Conservation (phyloP, 202 grass and related monocot genomes). For the Carex arenaria region DNA sequence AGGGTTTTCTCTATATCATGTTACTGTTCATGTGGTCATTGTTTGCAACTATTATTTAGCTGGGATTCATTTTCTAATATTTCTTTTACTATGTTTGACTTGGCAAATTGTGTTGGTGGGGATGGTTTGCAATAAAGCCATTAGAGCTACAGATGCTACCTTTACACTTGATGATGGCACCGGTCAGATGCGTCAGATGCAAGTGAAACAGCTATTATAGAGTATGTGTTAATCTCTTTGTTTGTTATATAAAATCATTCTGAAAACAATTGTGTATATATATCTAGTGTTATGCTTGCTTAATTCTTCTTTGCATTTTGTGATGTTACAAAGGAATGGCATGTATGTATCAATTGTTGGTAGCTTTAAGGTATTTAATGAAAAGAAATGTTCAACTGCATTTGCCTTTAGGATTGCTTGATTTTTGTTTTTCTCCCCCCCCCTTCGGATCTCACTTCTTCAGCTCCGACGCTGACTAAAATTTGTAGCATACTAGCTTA, state of each 20-base stretch:
- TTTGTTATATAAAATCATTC: constrained; percentile 13
- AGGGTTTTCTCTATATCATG: neutral
- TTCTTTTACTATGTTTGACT: neutral
- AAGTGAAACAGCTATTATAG: constrained; percentile 65
- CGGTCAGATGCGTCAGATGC: constrained; percentile 76
- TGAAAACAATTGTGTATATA: neutral
- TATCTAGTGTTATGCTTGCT: constrained; percentile 11
- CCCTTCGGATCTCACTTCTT: neutral
- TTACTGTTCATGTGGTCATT: neutral
- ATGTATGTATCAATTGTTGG: constrained; percentile 75
- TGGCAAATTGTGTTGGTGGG: constrained; percentile 60
- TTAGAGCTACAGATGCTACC: constrained; percentile 46
- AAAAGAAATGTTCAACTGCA: constrained; percentile 70
- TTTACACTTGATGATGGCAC: constrained; percentile 88
- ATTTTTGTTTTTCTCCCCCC: neutral
- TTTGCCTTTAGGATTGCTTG: constrained; percentile 51
- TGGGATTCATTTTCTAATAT: neutral
- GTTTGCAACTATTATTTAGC: neutral
- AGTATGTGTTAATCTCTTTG: constrained; percentile 38
- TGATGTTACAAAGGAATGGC: constrained; percentile 60
- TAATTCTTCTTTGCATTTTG: constrained; percentile 6
- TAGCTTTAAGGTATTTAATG: constrained; percentile 77
- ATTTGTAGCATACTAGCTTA: neutral
- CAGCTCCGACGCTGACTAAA: neutral
- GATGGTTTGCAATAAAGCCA: constrained; percentile 58